Evolutionary conservation across 768 basidiomycete genomes (phyloP), one percentile per base, ranked within the genome.

Genomic region (Leucosporidium scottii): DNA sequence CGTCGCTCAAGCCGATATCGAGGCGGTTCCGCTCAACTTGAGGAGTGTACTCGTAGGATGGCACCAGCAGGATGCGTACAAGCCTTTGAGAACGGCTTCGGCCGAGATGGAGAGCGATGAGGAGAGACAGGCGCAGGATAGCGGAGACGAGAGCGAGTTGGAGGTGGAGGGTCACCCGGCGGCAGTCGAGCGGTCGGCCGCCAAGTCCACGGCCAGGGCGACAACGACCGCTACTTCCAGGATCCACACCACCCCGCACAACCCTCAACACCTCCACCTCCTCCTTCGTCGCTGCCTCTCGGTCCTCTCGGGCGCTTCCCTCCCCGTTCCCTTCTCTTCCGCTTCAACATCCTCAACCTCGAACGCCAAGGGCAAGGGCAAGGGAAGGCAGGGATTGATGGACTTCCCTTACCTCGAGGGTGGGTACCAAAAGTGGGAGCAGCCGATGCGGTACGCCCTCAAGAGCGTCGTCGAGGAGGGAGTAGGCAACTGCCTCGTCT

Each of bases 401-500:
- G 27, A 18, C 4, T 58, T 61, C 28, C 69, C 72, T 17, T 71
- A 47, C 64, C 56, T 73, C 36, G 61, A 55, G 21, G 71, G 65
- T 6, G 64, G 59, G 1, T 68, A 65, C 51, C 59, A 66, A 13
- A 66, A 66, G 31, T 72, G 66, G 62, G 74, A 75, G 70, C 61
- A 62, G 20, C 73, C 74, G 25, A 51, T 76, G 7, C 18, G 74
- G 15, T 62, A 56, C 17, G 61, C 64, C 36, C 44, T 76, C 36
- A 70, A 74, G 47, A 63, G 74, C 34, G 72, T 71, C 44, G 68
- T 76, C 2, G 59, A 47, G 54, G 69, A 75, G 20, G 73, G 71
- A 15, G 73, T 71, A 61, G 75, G 75, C 6, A 75, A 76, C 50
- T 72, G 74, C 28, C 39, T 75, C 20, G 59, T 76, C 56, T 56